A percentile compares a stretch with the other conserved stretches of the same genome.
These are phyloP conservation scores for Galerina marginata DNA, from an alignment of 768 basidiomycete genomes.

Conservation along the genomic window DNA sequence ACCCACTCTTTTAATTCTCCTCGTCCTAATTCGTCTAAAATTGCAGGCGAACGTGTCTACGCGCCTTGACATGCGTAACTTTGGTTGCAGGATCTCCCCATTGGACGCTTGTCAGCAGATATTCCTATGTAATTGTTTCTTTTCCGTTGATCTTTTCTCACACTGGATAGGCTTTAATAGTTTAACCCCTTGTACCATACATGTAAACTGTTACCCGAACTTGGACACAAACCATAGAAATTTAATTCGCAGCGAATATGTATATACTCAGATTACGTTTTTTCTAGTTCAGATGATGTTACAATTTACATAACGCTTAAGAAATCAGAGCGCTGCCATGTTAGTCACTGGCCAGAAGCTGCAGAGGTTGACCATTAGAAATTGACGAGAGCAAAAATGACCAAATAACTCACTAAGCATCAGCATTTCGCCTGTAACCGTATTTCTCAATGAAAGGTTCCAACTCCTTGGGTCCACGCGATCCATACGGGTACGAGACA, in stretches of 20 bases:
- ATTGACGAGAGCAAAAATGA: conserved; percentile 4
- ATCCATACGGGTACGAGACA: conserved; percentile 87
- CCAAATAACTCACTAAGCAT: conserved; percentile 71
- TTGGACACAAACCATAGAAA: too few species aligned
- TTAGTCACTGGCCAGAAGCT: conserved; percentile 81
- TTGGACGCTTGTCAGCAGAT: too few species aligned
- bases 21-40: conserved; percentile 7
- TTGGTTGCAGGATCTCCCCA: too few species aligned
- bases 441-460: conserved; percentile 76
- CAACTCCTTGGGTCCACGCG: conserved; percentile 89
- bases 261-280: too few species aligned
- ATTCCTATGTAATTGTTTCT: too few species aligned
- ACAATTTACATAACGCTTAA: background rate
- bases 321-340: conserved; percentile 57
- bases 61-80: conserved; percentile 33
- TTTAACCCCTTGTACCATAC: too few species aligned
- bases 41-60: conserved; percentile 42
- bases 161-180: too few species aligned
- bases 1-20: conserved; percentile 1
- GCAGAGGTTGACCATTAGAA: conserved; percentile 15
- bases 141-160: too few species aligned
- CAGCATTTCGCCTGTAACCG: conserved; percentile 73
- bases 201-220: too few species aligned
- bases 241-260: too few species aligned
- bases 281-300: too few species aligned